A percentile compares a stretch with the other conserved stretches of the same genome.
These are phyloP conservation scores for Plectosphaerella plurivora DNA, from an alignment of 2,329 filamentous ascomycete species.

Conservation along the genomic window DNA sequence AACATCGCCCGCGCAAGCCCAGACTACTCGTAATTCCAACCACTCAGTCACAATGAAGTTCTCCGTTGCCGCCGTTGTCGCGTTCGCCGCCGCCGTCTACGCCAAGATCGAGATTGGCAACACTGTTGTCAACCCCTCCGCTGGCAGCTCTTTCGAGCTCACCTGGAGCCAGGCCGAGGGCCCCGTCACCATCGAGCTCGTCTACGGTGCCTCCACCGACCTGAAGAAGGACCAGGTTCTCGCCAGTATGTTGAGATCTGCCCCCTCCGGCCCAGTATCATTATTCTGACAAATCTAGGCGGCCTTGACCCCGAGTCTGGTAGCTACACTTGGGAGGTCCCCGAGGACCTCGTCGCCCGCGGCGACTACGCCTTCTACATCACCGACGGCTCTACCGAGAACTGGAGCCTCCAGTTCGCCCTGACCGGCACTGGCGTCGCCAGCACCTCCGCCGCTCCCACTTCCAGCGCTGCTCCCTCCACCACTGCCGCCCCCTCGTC, in stretches of 20 bases:
- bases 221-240: slow-evolving; percentile 29
- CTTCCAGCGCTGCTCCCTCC: slow-evolving; percentile 5
- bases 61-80: slow-evolving; percentile 21
- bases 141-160: slow-evolving; percentile 36
- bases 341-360: slow-evolving; percentile 24
- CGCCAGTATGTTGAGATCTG: slow-evolving; percentile 25
- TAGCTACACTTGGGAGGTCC: slow-evolving; percentile 33
- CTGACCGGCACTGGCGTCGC: slow-evolving; percentile 21
- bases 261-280: not conserved
- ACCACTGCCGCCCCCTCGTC: not conserved
- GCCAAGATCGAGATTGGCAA: slow-evolving; percentile 25
- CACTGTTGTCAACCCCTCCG: slow-evolving; percentile 25
- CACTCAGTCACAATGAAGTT: slow-evolving; percentile 25
- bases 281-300: slow-evolving; percentile 18
- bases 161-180: slow-evolving; percentile 35
- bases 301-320: slow-evolving; percentile 19
- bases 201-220: slow-evolving; percentile 28
- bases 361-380: slow-evolving; percentile 43
- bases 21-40: slow-evolving; percentile 5
- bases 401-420: slow-evolving; percentile 39
- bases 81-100: slow-evolving; percentile 22
- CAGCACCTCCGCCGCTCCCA: slow-evolving; percentile 10
- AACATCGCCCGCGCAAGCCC: slow-evolving; percentile 8
- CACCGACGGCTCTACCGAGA: slow-evolving; percentile 28
- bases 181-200: slow-evolving; percentile 36